Conservation (phyloP, 2,329 filamentous ascomycete genomes). For the Sporothrix humicola region DNA sequence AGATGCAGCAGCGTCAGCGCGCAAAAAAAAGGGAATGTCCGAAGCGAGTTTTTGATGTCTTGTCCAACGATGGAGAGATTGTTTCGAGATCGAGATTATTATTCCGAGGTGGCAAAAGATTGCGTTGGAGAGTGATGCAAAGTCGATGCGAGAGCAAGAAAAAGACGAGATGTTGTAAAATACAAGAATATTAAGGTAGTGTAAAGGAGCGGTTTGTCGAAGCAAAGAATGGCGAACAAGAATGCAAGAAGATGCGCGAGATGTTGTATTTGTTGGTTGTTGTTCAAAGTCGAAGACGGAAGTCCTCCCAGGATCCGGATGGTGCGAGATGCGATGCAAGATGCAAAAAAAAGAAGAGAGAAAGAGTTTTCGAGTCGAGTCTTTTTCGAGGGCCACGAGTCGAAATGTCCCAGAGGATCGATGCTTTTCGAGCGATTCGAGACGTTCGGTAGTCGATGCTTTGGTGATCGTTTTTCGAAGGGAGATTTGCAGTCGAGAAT, state of each 20-base stretch:
- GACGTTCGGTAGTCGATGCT: not conserved
- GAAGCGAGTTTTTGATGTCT: not conserved
- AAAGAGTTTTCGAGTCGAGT: not conserved
- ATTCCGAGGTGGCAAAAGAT: not conserved
- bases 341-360: constrained; percentile 15
- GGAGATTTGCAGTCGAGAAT: constrained; percentile 4
- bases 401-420: not conserved
- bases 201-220: constrained; percentile 9
- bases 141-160: not conserved
- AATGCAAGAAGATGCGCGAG: not conserved
- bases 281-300: constrained; percentile 3
- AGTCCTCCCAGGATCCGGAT: constrained; percentile 27
- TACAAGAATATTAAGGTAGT: constrained; percentile 25
- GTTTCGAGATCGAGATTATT: constrained; percentile 5
- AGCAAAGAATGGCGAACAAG: not conserved
- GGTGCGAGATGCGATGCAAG: constrained; percentile 19
- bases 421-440: not conserved
- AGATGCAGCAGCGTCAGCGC: constrained; percentile 34
- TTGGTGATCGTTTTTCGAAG: not conserved
- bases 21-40: constrained; percentile 26
- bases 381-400: not conserved
- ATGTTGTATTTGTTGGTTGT: not conserved
- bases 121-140: not conserved
- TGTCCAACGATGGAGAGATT: constrained; percentile 12
- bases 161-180: not conserved